Evolutionary conservation across 2,329 filamentous ascomycete species (phyloP), one percentile per base, ranked within the genome.

Genomic region (Trichoderma semiorbis): DNA sequence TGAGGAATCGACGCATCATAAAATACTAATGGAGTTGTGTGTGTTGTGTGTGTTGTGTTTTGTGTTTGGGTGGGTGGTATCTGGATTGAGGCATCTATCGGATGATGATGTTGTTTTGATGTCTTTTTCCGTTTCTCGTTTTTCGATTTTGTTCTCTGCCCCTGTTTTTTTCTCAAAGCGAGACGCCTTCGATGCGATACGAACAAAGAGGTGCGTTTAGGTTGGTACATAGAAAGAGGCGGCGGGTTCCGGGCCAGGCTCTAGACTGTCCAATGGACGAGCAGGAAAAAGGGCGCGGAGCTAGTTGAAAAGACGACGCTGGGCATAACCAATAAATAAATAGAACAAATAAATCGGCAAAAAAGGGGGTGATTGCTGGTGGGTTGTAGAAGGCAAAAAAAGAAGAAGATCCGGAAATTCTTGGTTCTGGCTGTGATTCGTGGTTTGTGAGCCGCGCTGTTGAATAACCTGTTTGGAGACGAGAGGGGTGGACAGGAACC

Each of bases 131-230:
- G 36, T 43, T n/a, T 43, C n/a, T 50, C 18, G n/a, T 21, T 18
- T 57, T 36, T 30, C 18, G n/a, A 32, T 34, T n/a, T 2, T 34
- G 2, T 34, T 32, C 11, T 14, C 4, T 58, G 55, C 57, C 57
- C 57, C 55, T 58, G 55, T 58, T 30, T 43, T 58, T 43, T 26
- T 11, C 18, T 24, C 32, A 58, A 58, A 69, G 28, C 34, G n/a
- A 50, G 43, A 50, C 50, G 32, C 18, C 32, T 53, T 50, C 63
- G 63, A 66, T 53, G 63, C 63, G 64, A 67, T 67, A 67, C 64
- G 64, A 67, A 57, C 28, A 32, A 21, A 53, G 62, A 39, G 61
- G 30, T 16, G 65, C 55, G n/a, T 60, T 30, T 53, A 47, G 43
- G 43, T 47, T 47, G 36, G 36, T 39, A 39, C 36, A 7, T 39